These are phyloP conservation scores for Macrolepiota fuliginosa DNA, from an alignment of 768 basidiomycete species.

Conservation along the genomic window DNA sequence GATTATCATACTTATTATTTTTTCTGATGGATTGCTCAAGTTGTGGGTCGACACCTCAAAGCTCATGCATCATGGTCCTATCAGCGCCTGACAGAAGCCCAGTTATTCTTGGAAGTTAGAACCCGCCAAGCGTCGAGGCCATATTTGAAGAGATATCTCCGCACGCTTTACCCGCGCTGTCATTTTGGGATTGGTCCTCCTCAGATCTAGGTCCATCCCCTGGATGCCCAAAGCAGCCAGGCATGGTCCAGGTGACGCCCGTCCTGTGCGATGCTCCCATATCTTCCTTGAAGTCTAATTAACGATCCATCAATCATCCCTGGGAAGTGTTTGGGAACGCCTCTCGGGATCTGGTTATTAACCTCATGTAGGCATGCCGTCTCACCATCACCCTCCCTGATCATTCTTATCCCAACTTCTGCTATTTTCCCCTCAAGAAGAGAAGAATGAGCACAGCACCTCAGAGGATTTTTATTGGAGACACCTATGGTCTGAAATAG, in stretches of 20 bases:
- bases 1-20: no score
- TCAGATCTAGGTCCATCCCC: not conserved
- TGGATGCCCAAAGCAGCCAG: not conserved
- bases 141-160: no score
- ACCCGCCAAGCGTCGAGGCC: no score
- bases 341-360: not conserved
- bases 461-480: conserved; percentile 14
- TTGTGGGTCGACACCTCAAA: no score
- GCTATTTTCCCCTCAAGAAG: not conserved
- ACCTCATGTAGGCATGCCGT: not conserved
- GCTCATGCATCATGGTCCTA: no score
- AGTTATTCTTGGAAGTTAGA: no score
- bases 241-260: not conserved
- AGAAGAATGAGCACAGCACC: not conserved
- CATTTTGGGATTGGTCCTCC: not conserved
- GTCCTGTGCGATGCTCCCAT: not conserved
- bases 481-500: conserved; percentile 21
- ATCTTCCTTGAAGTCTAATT: not conserved
- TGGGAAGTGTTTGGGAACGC: not conserved
- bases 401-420: not conserved
- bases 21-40: no score
- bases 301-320: not conserved
- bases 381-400: not conserved
- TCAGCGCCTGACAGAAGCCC: no score
- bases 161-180: not conserved